Conservation (phyloP, 306 rosid genomes). For the Vicia sativa region DNA sequence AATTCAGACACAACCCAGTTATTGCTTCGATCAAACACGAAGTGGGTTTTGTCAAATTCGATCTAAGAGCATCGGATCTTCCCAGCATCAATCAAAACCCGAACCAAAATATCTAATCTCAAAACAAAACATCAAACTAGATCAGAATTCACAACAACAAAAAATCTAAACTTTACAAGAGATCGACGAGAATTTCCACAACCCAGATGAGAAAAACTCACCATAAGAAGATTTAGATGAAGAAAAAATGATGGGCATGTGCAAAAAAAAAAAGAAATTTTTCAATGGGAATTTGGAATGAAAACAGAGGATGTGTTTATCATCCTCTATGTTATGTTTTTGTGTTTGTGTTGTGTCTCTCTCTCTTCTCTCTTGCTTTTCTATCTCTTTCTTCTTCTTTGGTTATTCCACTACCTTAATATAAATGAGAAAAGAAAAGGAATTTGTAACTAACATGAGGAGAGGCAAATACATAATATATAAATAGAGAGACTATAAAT, state of each 20-base stretch:
- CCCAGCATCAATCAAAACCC: conserved; percentile 55
- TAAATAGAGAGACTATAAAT: conserved; percentile 57
- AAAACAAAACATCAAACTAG: conserved; percentile 39
- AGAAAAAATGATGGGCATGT: conserved; percentile 47
- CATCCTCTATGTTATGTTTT: conserved; percentile 50
- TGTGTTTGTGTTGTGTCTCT: conserved; percentile 38
- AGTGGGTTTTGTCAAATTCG: conserved; percentile 66
- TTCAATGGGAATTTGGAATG: conserved; percentile 71
- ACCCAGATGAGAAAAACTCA: conserved; percentile 45
- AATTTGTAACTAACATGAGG: conserved; percentile 63
- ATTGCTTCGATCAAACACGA: conserved; percentile 59
- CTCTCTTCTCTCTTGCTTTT: conserved; percentile 25
- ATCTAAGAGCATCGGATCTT: conserved; percentile 82
- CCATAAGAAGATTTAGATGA: conserved; percentile 59
- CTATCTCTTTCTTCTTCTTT: conserved; percentile 54
- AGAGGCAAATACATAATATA: conserved; percentile 55
- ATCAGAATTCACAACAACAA: conserved; percentile 48
- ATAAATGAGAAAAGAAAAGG: conserved; percentile 71
- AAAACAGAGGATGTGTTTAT: conserved; percentile 82
- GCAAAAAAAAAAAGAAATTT: conserved; percentile 13
- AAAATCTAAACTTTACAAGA: conserved; percentile 31
- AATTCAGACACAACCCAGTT: conserved; percentile 78
- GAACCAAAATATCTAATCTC: conserved; percentile 51
- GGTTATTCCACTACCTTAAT: conserved; percentile 80
- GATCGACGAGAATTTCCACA: conserved; percentile 39